phyloP scores from a whole-genome alignment of 192 early-diverging fungal genomes.

The Backusella sp. region DNA sequence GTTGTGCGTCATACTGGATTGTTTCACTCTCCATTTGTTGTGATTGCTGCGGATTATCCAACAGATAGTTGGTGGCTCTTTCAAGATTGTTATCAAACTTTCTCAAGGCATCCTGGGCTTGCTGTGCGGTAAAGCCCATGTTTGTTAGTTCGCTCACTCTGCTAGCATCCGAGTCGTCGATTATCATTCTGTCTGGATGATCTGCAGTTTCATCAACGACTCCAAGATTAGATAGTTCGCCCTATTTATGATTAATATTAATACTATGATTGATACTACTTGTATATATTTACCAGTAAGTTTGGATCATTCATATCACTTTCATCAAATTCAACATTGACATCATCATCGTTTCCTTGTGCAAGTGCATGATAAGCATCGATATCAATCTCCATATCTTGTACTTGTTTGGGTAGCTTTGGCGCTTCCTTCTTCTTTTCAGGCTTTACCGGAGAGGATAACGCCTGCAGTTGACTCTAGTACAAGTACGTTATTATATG shows the following conservation, averaged over 20 bases:
- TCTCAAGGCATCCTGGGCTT: conserved; percentile 66
- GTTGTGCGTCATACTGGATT: conserved; percentile 30
- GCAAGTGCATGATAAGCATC: conserved; percentile 26
- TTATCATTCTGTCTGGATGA: neutral
- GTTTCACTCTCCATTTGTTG: neutral
- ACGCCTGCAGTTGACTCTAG: conserved; percentile 48
- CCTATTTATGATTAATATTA: neutral
- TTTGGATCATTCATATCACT: conserved; percentile 75
- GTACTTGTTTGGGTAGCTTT: neutral
- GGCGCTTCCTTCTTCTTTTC: conserved; percentile 20
- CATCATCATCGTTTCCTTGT: conserved; percentile 55
- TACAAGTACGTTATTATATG: neutral
- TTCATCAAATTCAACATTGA: conserved; percentile 66
- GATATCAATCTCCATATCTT: conserved; percentile 21
- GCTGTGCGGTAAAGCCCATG: conserved; percentile 72
- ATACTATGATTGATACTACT: neutral
- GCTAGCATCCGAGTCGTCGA: neutral
- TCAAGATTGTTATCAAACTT: conserved; percentile 72
- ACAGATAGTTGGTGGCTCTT: conserved; percentile 73
- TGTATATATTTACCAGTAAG: conserved; percentile 52
- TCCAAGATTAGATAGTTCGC: conserved; percentile 7
- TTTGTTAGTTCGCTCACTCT: conserved; percentile 47
- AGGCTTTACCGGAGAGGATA: conserved; percentile 30
- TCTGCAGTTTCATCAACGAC: neutral
- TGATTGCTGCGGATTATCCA: conserved; percentile 41